Percentiles rank a stretch among this genome's conserved stretches.
Conservation (phyloP, 2,329 filamentous ascomycete species). For the Amauroascus verrucosus region DNA sequence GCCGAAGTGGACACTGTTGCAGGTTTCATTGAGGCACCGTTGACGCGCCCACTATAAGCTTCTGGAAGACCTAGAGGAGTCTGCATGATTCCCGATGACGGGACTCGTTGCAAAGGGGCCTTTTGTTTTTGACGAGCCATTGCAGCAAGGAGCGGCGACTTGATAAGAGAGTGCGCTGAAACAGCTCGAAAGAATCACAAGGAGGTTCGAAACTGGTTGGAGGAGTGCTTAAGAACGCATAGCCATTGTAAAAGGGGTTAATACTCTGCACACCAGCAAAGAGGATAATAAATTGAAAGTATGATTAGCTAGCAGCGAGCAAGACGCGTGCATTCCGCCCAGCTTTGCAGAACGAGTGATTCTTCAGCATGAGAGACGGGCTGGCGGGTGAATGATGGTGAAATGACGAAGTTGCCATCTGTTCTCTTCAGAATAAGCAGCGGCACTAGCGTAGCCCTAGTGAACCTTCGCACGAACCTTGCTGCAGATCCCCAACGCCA, state of each 20-base stretch:
- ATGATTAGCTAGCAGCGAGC: not conserved
- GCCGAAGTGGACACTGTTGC: slow-evolving; percentile 17
- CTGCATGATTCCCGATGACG: slow-evolving; percentile 55
- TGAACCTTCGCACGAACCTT: not conserved
- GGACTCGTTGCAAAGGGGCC: slow-evolving; percentile 52
- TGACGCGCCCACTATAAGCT: slow-evolving; percentile 21
- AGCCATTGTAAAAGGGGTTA: not conserved
- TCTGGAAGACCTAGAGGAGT: slow-evolving; percentile 26
- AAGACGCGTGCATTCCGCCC: not conserved
- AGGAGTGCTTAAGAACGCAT: not conserved
- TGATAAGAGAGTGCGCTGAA: not conserved
- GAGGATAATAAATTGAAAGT: not conserved
- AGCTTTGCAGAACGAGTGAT: too few species aligned
- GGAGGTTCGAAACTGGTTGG: not conserved
- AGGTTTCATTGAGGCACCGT: slow-evolving; percentile 23
- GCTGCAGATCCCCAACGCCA: not conserved
- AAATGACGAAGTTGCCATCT: slow-evolving; percentile 27
- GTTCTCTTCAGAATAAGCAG: slow-evolving; percentile 24
- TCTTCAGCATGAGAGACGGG: not conserved
- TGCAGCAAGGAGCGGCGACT: slow-evolving; percentile 5
- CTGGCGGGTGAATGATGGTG: slow-evolving; percentile 19
- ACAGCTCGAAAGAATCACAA: not conserved
- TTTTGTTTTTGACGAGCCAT: slow-evolving; percentile 67
- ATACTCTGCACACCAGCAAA: not conserved
- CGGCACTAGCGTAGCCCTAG: slow-evolving; percentile 13